Evolutionary conservation across 2,329 filamentous ascomycete species (phyloP).

Genomic region (Alternaria alternata): DNA sequence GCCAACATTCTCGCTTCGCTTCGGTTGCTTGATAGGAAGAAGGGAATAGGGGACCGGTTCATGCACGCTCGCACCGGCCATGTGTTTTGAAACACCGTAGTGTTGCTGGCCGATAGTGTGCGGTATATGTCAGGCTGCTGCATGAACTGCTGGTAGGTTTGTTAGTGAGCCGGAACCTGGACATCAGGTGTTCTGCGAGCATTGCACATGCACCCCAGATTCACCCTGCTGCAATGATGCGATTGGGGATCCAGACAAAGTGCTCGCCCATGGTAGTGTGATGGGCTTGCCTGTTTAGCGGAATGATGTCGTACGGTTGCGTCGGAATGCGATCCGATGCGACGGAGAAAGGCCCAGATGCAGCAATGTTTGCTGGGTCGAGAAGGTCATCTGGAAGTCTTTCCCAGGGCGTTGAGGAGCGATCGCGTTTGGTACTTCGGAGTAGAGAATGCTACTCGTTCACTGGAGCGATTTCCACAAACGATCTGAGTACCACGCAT

Average conservation of each 20-base stretch:
- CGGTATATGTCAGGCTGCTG: slow-evolving; percentile 9
- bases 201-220: background rate
- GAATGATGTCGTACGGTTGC: background rate
- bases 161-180: background rate
- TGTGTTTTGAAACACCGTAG: slow-evolving; percentile 17
- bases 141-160: slow-evolving; percentile 11
- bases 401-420: background rate
- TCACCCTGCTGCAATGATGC: background rate
- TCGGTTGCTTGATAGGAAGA: slow-evolving; percentile 7
- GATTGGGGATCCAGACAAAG: background rate
- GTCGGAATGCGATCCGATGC: slow-evolving; percentile 1
- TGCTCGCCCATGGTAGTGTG: slow-evolving; percentile 2
- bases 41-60: slow-evolving; percentile 9
- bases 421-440: background rate
- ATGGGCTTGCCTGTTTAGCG: slow-evolving; percentile 2
- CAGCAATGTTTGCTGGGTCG: slow-evolving; percentile 11
- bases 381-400: slow-evolving; percentile 10
- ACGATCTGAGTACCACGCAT: slow-evolving; percentile 3
- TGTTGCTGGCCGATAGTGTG: background rate
- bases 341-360: slow-evolving; percentile 7
- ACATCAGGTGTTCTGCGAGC: background rate
- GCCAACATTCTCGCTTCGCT: background rate
- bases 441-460: background rate
- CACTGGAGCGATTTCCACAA: slow-evolving; percentile 8
- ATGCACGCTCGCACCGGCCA: slow-evolving; percentile 19